Evolutionary conservation across 139 green algal genomes (phyloP).

Genomic region (Diplosphaera chodatii): DNA sequence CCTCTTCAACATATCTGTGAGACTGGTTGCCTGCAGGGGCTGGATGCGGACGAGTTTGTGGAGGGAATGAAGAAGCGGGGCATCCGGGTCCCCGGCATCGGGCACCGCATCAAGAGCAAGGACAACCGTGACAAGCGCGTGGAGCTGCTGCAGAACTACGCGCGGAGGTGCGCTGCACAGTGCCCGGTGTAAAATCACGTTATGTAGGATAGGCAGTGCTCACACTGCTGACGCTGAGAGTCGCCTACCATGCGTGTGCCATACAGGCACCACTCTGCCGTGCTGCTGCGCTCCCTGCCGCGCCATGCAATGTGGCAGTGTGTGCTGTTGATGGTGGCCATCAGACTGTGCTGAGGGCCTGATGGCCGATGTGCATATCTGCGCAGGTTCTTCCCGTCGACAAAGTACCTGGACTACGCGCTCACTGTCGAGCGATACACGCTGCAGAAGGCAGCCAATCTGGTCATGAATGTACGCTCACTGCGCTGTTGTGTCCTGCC

Average conservation of each 20-base stretch:
- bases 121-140: conserved; percentile 94
- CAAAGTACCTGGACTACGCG: conserved; percentile 86
- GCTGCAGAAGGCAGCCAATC: conserved; percentile 83
- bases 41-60: conserved; percentile 71
- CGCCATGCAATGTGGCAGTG: too few relatives aligned
- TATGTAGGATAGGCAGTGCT: too few relatives aligned
- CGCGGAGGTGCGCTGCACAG: conserved; percentile 8
- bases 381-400: conserved; percentile 77
- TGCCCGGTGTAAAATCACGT: not conserved
- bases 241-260: too few relatives aligned
- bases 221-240: too few relatives aligned
- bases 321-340: too few relatives aligned
- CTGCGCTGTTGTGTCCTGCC: not conserved
- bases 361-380: too few relatives aligned
- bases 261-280: too few relatives aligned
- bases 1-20: too few relatives aligned
- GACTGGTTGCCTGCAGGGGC: conserved; percentile 15
- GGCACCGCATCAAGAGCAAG: conserved; percentile 92
- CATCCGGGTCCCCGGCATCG: conserved; percentile 80
- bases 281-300: too few relatives aligned
- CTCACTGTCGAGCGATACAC: conserved; percentile 87
- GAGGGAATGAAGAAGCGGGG: conserved; percentile 81
- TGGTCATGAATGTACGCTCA: conserved; percentile 54
- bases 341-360: too few relatives aligned
- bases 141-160: conserved; percentile 84